Conservation (phyloP, 2,329 filamentous ascomycete genomes). For the Hypocrella siamensis region DNA sequence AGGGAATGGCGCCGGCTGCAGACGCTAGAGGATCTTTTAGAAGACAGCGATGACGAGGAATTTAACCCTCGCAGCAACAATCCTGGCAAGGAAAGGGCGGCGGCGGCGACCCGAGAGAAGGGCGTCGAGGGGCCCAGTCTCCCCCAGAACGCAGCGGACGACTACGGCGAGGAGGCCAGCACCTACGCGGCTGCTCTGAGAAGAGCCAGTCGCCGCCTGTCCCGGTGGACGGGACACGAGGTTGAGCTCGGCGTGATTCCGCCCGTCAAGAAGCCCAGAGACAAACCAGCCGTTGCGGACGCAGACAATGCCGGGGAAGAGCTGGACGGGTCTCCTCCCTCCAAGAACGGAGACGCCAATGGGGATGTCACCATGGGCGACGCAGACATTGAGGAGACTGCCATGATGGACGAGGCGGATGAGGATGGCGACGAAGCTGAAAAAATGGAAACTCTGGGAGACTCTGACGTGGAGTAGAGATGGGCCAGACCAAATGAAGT, state of each 20-base stretch:
- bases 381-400: slow-evolving; percentile 32
- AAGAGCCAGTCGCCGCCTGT: slow-evolving; percentile 47
- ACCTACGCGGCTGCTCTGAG: slow-evolving; percentile 51
- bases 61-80: slow-evolving; percentile 17
- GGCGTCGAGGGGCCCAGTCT: slow-evolving; percentile 50
- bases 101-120: slow-evolving; percentile 32
- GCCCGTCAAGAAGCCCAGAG: slow-evolving; percentile 24
- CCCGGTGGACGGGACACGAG: slow-evolving; percentile 46
- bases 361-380: slow-evolving; percentile 36
- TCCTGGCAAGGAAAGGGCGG: slow-evolving; percentile 10
- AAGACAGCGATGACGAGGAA: slow-evolving; percentile 48
- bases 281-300: slow-evolving; percentile 9
- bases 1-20: slow-evolving; percentile 50
- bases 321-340: background rate
- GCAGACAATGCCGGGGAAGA: slow-evolving; percentile 2
- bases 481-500: too few relatives aligned
- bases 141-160: slow-evolving; percentile 46
- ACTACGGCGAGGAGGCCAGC: slow-evolving; percentile 61
- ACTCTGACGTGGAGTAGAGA: slow-evolving; percentile 19
- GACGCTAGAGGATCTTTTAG: slow-evolving; percentile 36
- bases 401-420: slow-evolving; percentile 23
- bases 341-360: slow-evolving; percentile 19
- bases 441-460: slow-evolving; percentile 20
- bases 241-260: slow-evolving; percentile 29
- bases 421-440: slow-evolving; percentile 30